A percentile compares a stretch with the other conserved stretches of the same genome.
These are phyloP conservation scores for Curvularia sp. DNA, from an alignment of 2,329 filamentous ascomycete genomes.

Conservation along the genomic window DNA sequence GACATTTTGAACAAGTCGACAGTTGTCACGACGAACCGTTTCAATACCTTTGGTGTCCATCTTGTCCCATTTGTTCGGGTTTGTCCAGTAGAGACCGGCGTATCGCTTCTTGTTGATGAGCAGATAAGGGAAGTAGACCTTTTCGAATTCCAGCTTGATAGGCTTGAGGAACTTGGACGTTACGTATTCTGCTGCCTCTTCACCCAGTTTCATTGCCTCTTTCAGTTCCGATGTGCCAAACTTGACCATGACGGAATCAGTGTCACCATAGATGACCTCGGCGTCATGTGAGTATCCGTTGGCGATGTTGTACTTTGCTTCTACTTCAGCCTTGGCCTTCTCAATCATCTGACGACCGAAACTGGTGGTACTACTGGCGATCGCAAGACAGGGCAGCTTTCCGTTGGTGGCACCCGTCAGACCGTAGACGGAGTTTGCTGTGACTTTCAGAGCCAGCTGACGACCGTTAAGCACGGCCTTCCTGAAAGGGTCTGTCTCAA, in stretches of 20 bases:
- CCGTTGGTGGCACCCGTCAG: conserved; percentile 94
- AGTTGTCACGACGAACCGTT: conserved; percentile 96
- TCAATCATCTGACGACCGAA: conserved; percentile 99
- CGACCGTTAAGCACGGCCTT: conserved; percentile 97
- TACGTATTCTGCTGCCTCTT: conserved; percentile 87
- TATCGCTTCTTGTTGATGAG: conserved; percentile 99
- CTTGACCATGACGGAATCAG: conserved; percentile 99
- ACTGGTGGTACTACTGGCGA: conserved; percentile 95
- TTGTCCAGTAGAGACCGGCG: conserved; percentile 97
- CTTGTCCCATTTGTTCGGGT: conserved; percentile 93
- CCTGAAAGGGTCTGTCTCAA: conserved; percentile 94
- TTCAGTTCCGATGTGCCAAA: conserved; percentile 88
- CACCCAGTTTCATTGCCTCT: conserved; percentile 92
- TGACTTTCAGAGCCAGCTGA: conserved; percentile 94
- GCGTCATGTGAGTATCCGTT: conserved; percentile 96
- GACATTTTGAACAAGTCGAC: conserved; percentile 90
- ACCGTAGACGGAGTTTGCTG: conserved; percentile 97
- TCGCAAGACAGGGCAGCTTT: conserved; percentile 91
- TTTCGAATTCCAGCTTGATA: conserved; percentile 99
- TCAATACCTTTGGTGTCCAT: conserved; percentile 99
- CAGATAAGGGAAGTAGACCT: conserved; percentile 97
- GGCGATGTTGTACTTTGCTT: conserved; percentile 84
- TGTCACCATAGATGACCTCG: conserved; percentile 97
- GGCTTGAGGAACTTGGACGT: conserved; percentile 93
- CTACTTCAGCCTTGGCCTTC: conserved; percentile 95